Conservation (phyloP, 148 eudicot genomes). For the Gaultheria prostrata region DNA sequence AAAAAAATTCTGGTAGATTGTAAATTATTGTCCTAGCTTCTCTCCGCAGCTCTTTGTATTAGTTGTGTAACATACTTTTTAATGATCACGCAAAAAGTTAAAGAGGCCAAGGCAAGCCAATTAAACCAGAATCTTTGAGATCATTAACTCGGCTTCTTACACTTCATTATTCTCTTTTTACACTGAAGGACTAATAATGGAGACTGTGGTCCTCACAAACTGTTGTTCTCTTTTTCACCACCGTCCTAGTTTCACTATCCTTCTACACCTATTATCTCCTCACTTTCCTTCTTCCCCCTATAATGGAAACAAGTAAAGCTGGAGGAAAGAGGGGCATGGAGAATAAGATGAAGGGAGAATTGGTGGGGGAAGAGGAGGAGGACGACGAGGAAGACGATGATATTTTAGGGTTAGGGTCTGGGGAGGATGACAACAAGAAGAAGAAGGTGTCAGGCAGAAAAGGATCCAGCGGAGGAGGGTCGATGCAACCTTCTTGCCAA, state of each 20-base stretch:
- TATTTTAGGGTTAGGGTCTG: conserved; percentile 7
- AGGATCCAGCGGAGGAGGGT: conserved; percentile 22
- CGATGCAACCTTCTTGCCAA: conserved; percentile 47
- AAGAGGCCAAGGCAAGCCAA: neutral
- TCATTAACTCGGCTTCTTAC: neutral
- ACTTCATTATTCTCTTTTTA: conserved; percentile 16
- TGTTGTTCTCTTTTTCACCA: conserved; percentile 15
- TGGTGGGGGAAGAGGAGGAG: conserved; percentile 24
- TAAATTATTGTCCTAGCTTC: neutral
- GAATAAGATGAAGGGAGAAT: conserved; percentile 21
- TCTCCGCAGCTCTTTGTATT: neutral
- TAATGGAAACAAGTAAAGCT: conserved; percentile 33
- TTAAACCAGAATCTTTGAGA: neutral
- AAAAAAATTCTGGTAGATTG: neutral
- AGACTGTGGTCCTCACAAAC: conserved; percentile 40
- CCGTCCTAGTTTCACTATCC: conserved; percentile 12
- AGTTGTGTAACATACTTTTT: neutral
- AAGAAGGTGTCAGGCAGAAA: conserved; percentile 22
- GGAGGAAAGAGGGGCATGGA: conserved; percentile 31
- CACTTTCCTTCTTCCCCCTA: conserved; percentile 8
- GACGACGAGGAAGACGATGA: conserved; percentile 27
- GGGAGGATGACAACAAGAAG: conserved; percentile 32
- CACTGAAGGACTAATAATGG: conserved; percentile 23
- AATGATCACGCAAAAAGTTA: neutral
- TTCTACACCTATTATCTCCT: conserved; percentile 4